These are phyloP conservation scores for Litsea cubeba DNA, from an alignment of 164 flowering plant species.

Conservation along the genomic window DNA sequence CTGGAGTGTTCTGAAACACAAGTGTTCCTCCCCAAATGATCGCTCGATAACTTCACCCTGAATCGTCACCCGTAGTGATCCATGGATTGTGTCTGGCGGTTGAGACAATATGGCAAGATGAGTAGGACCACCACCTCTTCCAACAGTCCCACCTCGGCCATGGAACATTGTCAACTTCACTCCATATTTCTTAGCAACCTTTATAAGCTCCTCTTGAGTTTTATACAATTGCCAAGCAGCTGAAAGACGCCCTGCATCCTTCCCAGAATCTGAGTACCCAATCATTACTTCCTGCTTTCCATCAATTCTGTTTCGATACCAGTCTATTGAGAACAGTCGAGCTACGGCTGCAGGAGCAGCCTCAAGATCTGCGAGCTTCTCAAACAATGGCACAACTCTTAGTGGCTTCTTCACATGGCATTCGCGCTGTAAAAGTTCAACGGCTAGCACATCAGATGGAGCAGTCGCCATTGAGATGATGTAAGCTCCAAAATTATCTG, in stretches of 20 bases:
- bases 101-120: slow-evolving; percentile 99
- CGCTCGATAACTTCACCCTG: slow-evolving; percentile 99
- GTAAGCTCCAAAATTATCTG: slow-evolving; percentile 93
- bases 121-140: slow-evolving; percentile 99
- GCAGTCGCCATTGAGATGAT: slow-evolving; percentile 99
- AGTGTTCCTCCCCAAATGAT: slow-evolving; percentile 95
- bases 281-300: slow-evolving; percentile 99
- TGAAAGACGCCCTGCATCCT: slow-evolving; percentile 96
- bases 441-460: slow-evolving; percentile 94
- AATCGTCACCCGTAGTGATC: slow-evolving; percentile 92
- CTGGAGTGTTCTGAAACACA: slow-evolving; percentile 95
- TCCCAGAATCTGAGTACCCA: slow-evolving; percentile 98
- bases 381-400: slow-evolving; percentile 94
- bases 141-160: slow-evolving; percentile 99
- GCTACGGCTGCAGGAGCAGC: slow-evolving; percentile 95
- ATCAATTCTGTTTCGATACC: slow-evolving; percentile 78
- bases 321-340: slow-evolving; percentile 87
- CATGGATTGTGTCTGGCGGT: slow-evolving; percentile 95
- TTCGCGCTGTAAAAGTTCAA: slow-evolving; percentile 94
- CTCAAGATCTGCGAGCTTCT: slow-evolving; percentile 90
- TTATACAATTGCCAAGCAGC: slow-evolving; percentile 97
- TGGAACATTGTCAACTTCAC: slow-evolving; percentile 98
- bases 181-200: slow-evolving; percentile 84
- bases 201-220: slow-evolving; percentile 95
- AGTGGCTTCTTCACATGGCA: slow-evolving; percentile 81